Evolutionary conservation across 2,329 filamentous ascomycete species (phyloP).

Genomic region (Gnomoniopsis sp.): DNA sequence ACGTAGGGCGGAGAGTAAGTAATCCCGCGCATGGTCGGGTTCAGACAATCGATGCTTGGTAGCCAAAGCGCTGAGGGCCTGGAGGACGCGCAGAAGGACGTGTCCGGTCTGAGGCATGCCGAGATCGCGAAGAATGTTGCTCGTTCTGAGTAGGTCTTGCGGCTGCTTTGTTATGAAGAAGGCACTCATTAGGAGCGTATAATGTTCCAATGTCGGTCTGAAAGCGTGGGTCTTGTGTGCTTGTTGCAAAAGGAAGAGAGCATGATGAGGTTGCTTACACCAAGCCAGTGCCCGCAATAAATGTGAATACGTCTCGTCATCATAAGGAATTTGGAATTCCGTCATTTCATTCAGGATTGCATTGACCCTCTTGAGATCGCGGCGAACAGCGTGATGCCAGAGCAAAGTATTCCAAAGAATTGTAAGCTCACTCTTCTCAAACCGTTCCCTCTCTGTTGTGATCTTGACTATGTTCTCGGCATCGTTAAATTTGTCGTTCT

Average conservation of each 20-base stretch:
- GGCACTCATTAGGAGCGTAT: constrained; percentile 49
- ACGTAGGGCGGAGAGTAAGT: constrained; percentile 32
- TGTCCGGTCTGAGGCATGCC: constrained; percentile 41
- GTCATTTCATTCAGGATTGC: constrained; percentile 48
- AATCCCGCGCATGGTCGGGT: constrained; percentile 19
- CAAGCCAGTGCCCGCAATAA: constrained; percentile 47
- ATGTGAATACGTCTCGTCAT: constrained; percentile 46
- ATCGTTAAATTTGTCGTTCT: constrained; percentile 48
- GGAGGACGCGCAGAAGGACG: constrained; percentile 39
- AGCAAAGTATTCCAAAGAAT: constrained; percentile 78
- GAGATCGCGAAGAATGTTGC: constrained; percentile 39
- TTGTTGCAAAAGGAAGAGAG: constrained; percentile 44
- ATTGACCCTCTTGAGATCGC: constrained; percentile 49
- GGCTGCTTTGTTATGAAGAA: constrained; percentile 45
- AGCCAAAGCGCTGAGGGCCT: constrained; percentile 30
- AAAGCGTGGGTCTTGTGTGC: constrained; percentile 43
- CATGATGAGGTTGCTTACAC: constrained; percentile 47
- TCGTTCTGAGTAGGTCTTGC: constrained; percentile 37
- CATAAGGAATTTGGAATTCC: constrained; percentile 41
- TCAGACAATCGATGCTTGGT: not conserved
- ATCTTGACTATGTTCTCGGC: constrained; percentile 59
- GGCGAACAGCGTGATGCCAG: constrained; percentile 61
- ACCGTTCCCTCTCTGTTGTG: constrained; percentile 45
- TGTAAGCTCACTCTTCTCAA: constrained; percentile 47
- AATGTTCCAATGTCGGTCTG: constrained; percentile 45